These are phyloP conservation scores for Globisporangium cederbergense DNA, from an alignment of 352 stramenopile genomes.

Conservation along the genomic window DNA sequence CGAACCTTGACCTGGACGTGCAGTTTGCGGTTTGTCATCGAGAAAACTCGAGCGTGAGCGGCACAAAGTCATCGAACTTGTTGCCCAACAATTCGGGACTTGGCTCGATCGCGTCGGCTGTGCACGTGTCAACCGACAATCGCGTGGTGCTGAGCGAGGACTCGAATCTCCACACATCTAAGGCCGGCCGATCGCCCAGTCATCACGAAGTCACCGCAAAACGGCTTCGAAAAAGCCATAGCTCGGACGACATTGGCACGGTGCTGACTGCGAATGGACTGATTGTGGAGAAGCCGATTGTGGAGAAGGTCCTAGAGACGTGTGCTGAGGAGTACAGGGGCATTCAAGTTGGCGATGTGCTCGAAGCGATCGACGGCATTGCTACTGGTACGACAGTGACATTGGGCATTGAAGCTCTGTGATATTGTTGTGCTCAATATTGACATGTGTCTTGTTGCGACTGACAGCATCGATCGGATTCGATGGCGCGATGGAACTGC, in stretches of 20 bases:
- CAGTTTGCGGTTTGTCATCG: slow-evolving; percentile 57
- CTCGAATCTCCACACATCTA: slow-evolving; percentile 9
- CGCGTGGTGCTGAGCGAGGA: slow-evolving; percentile 51
- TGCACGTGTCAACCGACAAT: slow-evolving; percentile 29
- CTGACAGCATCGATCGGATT: slow-evolving; percentile 56
- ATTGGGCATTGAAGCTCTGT: background rate
- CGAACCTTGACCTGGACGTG: slow-evolving; percentile 43
- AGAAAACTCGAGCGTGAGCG: slow-evolving; percentile 30
- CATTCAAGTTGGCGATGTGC: slow-evolving; percentile 57
- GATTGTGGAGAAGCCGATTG: slow-evolving; percentile 31
- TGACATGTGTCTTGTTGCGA: slow-evolving; percentile 9
- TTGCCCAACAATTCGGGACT: slow-evolving; percentile 16
- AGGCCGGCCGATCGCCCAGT: background rate
- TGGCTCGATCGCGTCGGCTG: slow-evolving; percentile 34
- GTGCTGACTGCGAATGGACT: slow-evolving; percentile 21
- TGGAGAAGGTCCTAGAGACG: slow-evolving; percentile 33
- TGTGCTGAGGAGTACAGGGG: slow-evolving; percentile 36
- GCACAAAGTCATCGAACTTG: background rate
- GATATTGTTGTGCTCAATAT: background rate
- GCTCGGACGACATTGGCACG: slow-evolving; percentile 48
- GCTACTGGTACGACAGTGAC: slow-evolving; percentile 36
- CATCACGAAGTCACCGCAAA: background rate
- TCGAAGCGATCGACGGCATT: slow-evolving; percentile 73
- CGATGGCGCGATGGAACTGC: slow-evolving; percentile 43
- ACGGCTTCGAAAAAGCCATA: slow-evolving; percentile 47